Base-by-base conservation (phyloP, 768 basidiomycete species). In the Mycena galericulata region DNA sequence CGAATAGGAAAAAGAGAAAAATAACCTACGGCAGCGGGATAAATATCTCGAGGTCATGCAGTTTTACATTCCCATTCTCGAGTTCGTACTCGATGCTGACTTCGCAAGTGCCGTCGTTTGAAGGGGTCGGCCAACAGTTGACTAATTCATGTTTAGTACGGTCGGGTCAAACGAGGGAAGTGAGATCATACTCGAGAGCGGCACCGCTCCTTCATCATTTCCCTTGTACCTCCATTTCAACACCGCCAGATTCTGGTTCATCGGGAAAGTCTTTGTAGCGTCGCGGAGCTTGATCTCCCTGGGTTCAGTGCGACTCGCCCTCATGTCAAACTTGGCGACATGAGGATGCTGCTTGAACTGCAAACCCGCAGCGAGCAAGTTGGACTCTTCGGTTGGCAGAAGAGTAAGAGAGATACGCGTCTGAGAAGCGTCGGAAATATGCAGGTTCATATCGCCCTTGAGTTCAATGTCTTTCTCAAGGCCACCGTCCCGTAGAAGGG, bases 261-360 rank as follows among this genome's bases (percentile, higher is more conserved):
- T 91, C 1, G 96, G 97, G 87, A 98, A 98, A 8, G 88, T 82
- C 72, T 90, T 86, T 43, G 89, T 87, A 3, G 92, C 76, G 75
- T 99, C 97, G 34, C 67, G 66, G 26, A 72, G 60, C 45, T 66
- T 65, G 58, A 72, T 57, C 45, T 72, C 61, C 60, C 68, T 72
- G 30, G 70, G 18, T 26, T 72, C 67, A 4, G 57, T 61, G 20
- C 67, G 66, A 17, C 55, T 68, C 24, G 70, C 70, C 34, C 54
- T 62, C 70, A 65, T 62, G 24, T 72, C 83, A 68, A 97, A 95
- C 80, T 96, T 97, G 66, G 90, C 93, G 17, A 98, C 93, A 67
- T 98, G 92, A 9, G 97, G 97, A 75, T 98, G 98, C 73, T 98
- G 96, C 80, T 98, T 98, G 87, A 97, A 98, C 78, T 97, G 96